Evolutionary conservation across 306 rosid genomes (phyloP), one percentile per base, ranked within the genome.

Genomic region (Boehmeria nivea): DNA sequence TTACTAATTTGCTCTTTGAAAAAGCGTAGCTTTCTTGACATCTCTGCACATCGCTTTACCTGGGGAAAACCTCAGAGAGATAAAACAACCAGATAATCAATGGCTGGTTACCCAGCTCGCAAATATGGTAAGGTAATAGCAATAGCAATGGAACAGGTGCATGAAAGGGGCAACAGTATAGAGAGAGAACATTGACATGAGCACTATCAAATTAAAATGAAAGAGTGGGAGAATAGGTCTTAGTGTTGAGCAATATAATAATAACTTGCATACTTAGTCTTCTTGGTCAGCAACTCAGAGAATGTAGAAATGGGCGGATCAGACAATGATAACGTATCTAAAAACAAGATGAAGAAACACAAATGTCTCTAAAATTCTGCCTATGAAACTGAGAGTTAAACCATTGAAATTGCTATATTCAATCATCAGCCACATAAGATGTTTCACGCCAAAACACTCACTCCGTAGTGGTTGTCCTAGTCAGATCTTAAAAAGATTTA

Each of bases 1-100:
- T 85, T 93, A 79, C 62, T 67, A 63, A 88, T 83, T 81, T 93
- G 96, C 74, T 93, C 99, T 76, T 85, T 93, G 64, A 87, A 77
- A 69, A 93, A 81, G 15, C 95, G 79, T 51, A 93, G 78, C 81
- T 87, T 93, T 73, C 99, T 85, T 67, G 88, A 88, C 99, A 93
- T 93, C 76, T 93, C 99, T 33, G 90, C 95, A 79, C 99, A 93
- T 63, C 96, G 81, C 78, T 93, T 93, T 56, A 93, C 99, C 99
- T 93, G 77, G 56, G 53, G 55, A 73, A 57, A 66, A 57, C 23
- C 62, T 67, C 83, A 66, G 19, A 51, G 38, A 47, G 33, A 60
- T 43, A 16, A n/a, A 55, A 20, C 56, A 14, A 54, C 43, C 22
- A 26, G 17, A 27, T 54, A 59, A 42, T 58, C 11, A 56, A 67